Evolutionary conservation across 805 yeast genomes (phyloP).

Genomic region (Candida krabiensis): DNA sequence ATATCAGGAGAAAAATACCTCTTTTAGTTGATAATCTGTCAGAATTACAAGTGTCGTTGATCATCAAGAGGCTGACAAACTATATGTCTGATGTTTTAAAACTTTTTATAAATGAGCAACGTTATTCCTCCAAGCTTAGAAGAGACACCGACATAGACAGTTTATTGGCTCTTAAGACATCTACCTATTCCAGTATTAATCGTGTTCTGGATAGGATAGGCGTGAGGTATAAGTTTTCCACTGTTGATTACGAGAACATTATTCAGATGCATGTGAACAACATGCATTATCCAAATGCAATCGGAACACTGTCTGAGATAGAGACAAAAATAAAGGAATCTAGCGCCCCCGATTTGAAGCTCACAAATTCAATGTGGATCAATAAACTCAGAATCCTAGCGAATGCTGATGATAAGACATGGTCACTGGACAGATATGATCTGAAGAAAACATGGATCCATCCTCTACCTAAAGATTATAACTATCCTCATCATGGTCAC

Average conservation of each 20-base stretch:
- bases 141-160: constrained; percentile 13
- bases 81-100: constrained; percentile 10
- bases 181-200: constrained; percentile 7
- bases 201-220: constrained; percentile 7
- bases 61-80: constrained; percentile 16
- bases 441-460: constrained; percentile 16
- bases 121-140: constrained; percentile 21
- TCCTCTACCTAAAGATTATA: constrained; percentile 8
- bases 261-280: constrained; percentile 20
- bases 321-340: constrained; percentile 15
- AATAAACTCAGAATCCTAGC: constrained; percentile 25
- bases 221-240: constrained; percentile 5
- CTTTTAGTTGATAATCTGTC: constrained; percentile 7
- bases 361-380: constrained; percentile 27
- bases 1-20: not conserved
- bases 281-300: constrained; percentile 20
- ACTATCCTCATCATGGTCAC: constrained; percentile 14
- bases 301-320: constrained; percentile 17
- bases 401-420: constrained; percentile 22
- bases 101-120: constrained; percentile 17
- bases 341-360: constrained; percentile 4
- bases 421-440: constrained; percentile 26
- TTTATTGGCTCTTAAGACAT: constrained; percentile 6
- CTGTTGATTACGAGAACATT: constrained; percentile 27
- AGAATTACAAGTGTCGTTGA: constrained; percentile 17